phyloP scores from a whole-genome alignment of 495 filamentous ascomycete genomes.

The Saxispiralis lemnorum region DNA sequence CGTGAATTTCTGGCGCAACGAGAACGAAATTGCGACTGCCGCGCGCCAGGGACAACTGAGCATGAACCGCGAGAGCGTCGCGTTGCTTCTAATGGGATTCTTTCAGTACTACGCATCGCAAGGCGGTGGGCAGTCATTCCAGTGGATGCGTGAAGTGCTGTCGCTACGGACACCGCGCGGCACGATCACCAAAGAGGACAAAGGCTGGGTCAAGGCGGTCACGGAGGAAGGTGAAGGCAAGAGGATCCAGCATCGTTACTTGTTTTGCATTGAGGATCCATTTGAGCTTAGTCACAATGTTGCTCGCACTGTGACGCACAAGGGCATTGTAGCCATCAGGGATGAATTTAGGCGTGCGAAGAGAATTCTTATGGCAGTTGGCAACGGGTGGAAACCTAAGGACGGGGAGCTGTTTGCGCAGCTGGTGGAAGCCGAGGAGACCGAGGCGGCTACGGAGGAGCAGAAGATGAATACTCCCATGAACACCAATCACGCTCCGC shows the following conservation, averaged over 20 bases:
- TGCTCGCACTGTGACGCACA: constrained; percentile 58
- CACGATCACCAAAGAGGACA: constrained; percentile 46
- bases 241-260: constrained; percentile 56
- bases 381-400: constrained; percentile 6
- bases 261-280: constrained; percentile 75
- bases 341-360: constrained; percentile 65
- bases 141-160: constrained; percentile 53
- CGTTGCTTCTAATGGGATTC: constrained; percentile 52
- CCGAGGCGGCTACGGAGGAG: not conserved
- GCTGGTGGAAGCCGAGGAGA: constrained; percentile 15
- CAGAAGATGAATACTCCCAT: not conserved
- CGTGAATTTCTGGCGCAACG: constrained; percentile 52
- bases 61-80: constrained; percentile 42
- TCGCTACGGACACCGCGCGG: constrained; percentile 55
- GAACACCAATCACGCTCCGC: no score
- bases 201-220: constrained; percentile 61
- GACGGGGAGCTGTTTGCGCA: constrained; percentile 21
- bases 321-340: constrained; percentile 55
- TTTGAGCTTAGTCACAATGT: constrained; percentile 75
- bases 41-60: constrained; percentile 36
- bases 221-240: constrained; percentile 32
- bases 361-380: constrained; percentile 36
- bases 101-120: constrained; percentile 61
- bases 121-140: constrained; percentile 33
- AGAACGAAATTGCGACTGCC: constrained; percentile 38